A percentile compares a stretch with the other conserved stretches of the same genome.
These are phyloP conservation scores for Mallotus repandus DNA, from an alignment of 441 rosid species.

Conservation along the genomic window DNA sequence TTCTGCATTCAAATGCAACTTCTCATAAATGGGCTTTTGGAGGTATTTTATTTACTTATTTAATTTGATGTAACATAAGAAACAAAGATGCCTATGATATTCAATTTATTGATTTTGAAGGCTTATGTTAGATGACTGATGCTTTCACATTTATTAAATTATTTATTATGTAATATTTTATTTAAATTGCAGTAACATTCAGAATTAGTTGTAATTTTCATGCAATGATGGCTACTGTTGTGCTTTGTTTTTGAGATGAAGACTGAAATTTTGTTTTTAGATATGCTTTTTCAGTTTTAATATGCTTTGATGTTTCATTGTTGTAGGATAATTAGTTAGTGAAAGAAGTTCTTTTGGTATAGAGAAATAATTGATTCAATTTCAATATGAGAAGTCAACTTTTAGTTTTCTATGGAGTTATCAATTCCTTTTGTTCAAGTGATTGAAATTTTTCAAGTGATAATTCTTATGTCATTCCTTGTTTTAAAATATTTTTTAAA, in stretches of 20 bases:
- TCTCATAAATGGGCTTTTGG: slow-evolving; percentile 99
- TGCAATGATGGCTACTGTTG: not conserved
- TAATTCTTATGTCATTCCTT: no score
- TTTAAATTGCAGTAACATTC: not conserved
- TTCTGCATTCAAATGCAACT: slow-evolving; percentile 97
- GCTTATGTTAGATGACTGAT: not conserved
- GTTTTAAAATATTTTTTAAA: no score
- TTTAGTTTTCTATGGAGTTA: no score
- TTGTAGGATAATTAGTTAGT: no score
- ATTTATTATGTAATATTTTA: no score
- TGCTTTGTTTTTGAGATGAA: not conserved
- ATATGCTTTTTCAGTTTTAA: no score
- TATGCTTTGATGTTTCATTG: no score
- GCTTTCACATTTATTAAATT: not conserved
- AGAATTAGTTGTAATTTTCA: not conserved
- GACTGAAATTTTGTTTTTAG: not conserved
- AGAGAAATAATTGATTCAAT: no score
- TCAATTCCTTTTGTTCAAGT: no score
- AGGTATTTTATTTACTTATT: slow-evolving; percentile 38
- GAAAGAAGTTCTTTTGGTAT: no score
- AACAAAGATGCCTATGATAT: slow-evolving; percentile 9
- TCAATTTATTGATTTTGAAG: not conserved
- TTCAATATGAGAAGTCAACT: no score
- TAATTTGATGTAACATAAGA: not conserved
- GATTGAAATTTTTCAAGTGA: no score